These are phyloP conservation scores for Vanilla planifolia DNA, from an alignment of 106 monocot species.

Conservation along the genomic window DNA sequence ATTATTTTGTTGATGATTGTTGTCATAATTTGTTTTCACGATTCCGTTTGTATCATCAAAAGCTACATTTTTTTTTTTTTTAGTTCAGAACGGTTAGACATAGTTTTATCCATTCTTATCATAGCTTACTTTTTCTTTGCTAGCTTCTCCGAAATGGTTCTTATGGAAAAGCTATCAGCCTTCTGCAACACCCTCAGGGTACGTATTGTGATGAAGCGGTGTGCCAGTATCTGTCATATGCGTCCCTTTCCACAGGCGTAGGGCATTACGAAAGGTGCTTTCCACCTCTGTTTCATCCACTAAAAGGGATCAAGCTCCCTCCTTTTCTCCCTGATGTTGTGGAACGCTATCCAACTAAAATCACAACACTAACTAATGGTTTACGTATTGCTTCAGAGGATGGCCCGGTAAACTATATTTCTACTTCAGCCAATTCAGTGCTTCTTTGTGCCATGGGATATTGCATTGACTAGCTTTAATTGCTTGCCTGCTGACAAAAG, in stretches of 20 bases:
- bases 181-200: background rate
- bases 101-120: background rate
- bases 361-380: constrained; percentile 74
- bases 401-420: constrained; percentile 29
- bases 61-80: background rate
- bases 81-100: background rate
- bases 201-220: constrained; percentile 3
- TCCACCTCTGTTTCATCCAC: constrained; percentile 43
- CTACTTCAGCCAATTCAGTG: background rate
- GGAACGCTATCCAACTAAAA: constrained; percentile 35
- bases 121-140: background rate
- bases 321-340: constrained; percentile 18
- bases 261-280: constrained; percentile 25
- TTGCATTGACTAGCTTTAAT: too few relatives aligned
- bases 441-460: background rate
- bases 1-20: background rate
- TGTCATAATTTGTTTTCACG: background rate
- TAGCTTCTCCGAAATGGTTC: constrained; percentile 19
- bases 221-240: constrained; percentile 19
- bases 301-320: constrained; percentile 39
- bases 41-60: too few relatives aligned
- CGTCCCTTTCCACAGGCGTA: constrained; percentile 10
- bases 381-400: constrained; percentile 69
- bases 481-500: background rate
- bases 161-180: background rate